phyloP scores from a whole-genome alignment of 1,284 basidiomycete genomes.

The Apiotrichum akiyoshidainum region DNA sequence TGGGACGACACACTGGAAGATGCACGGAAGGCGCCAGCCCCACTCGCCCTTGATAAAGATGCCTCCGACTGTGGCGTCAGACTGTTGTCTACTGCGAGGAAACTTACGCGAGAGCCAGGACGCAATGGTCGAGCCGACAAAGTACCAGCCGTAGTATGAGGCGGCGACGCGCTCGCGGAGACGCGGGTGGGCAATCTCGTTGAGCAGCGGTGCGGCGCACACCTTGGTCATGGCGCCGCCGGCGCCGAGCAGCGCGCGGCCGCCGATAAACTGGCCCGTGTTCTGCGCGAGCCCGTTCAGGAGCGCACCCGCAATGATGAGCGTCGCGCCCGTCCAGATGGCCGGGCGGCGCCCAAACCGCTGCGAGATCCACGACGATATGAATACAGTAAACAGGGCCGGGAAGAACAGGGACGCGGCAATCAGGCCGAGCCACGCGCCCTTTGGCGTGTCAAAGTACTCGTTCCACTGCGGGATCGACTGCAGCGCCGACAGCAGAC shows the following conservation, averaged over 20 bases:
- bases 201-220: slow-evolving; percentile 24
- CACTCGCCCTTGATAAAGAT: slow-evolving; percentile 29
- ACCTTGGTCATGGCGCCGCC: slow-evolving; percentile 32
- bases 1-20: slow-evolving; percentile 14
- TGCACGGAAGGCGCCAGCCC: slow-evolving; percentile 23
- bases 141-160: slow-evolving; percentile 24
- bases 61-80: slow-evolving; percentile 13
- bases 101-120: slow-evolving; percentile 20
- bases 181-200: slow-evolving; percentile 29
- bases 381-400: slow-evolving; percentile 25
- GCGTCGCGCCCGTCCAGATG: slow-evolving; percentile 26
- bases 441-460: slow-evolving; percentile 28
- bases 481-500: slow-evolving; percentile 20
- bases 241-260: slow-evolving; percentile 27
- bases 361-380: slow-evolving; percentile 23
- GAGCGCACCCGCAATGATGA: slow-evolving; percentile 25
- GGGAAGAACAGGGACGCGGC: slow-evolving; percentile 32
- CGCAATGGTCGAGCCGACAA: slow-evolving; percentile 29
- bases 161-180: slow-evolving; percentile 18
- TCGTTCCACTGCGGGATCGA: slow-evolving; percentile 27
- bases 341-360: slow-evolving; percentile 23
- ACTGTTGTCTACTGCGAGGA: no score
- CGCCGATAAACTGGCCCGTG: slow-evolving; percentile 22
- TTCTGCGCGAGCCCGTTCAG: slow-evolving; percentile 21
- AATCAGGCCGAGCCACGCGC: slow-evolving; percentile 27